phyloP scores from a whole-genome alignment of 148 eudicot genomes.

The Fagopyrum homotropicum region DNA sequence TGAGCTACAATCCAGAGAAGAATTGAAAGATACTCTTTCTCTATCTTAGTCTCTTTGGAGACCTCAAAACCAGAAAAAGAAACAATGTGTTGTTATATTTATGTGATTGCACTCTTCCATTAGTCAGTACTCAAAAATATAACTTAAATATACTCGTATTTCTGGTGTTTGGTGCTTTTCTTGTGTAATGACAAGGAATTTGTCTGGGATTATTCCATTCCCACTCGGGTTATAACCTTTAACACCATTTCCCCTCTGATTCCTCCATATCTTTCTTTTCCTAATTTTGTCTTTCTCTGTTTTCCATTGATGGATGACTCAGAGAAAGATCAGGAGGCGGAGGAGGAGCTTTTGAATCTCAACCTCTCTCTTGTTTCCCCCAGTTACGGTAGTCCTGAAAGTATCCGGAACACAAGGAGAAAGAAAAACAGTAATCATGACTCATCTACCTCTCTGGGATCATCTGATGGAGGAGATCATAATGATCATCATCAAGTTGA shows the following conservation, averaged over 20 bases:
- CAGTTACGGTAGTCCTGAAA: not conserved
- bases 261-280: constrained; percentile 16
- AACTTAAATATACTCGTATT: constrained; percentile 6
- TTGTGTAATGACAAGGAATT: constrained; percentile 18
- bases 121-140: not conserved
- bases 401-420: constrained; percentile 17
- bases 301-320: constrained; percentile 27
- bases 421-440: constrained; percentile 16
- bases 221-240: constrained; percentile 9
- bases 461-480: constrained; percentile 19
- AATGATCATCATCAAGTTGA: constrained; percentile 27
- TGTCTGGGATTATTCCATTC: constrained; percentile 29
- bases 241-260: constrained; percentile 9
- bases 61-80: constrained; percentile 16
- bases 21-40: constrained; percentile 11
- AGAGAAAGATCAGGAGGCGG: constrained; percentile 16
- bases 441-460: constrained; percentile 5
- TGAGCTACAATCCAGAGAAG: constrained; percentile 7
- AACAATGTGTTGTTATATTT: not conserved
- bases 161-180: constrained; percentile 25
- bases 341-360: constrained; percentile 46
- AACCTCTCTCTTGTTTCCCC: constrained; percentile 39
- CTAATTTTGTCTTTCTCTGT: constrained; percentile 6
- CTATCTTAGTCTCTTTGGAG: constrained; percentile 16
- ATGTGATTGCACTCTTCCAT: not conserved